Base-by-base conservation (phyloP, 1,139 yeast genomes). In the Geotrichum cucujoidarum region DNA sequence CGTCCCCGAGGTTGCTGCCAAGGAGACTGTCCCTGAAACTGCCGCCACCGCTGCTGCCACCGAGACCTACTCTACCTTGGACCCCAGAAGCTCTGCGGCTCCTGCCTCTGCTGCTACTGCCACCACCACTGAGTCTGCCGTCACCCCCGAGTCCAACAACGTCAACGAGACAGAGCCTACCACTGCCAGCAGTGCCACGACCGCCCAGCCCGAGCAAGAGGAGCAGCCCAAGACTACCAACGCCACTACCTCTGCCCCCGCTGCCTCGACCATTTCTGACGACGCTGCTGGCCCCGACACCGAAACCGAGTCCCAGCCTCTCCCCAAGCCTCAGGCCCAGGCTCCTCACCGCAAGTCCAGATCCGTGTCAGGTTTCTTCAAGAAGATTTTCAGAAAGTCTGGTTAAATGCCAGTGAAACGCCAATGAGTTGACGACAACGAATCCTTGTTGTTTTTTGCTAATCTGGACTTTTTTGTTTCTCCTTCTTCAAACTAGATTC, bases 101-200 rank as follows among this genome's bases (percentile, higher is more conserved):
- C n/a, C n/a, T n/a, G n/a, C 7, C 10, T 16, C 34, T 14, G 45
- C 43, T 38, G 29, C 42, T 24, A 45, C 32, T 16, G 30, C 32
- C 18, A 30, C 37, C 41, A 22, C 43, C 25, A 21, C 41, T 8
- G 35, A 16, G 6, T 29, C 24, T 7, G 17, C 8, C 24, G 2
- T 20, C 33, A 37, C 17, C 2, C 6, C 17, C 8, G 16, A 32
- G 39, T 2, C 36, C 37, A 5, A 44, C 42, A 6, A 27, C 32
- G 6, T 38, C 16, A 10, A 37, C 38, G n/a, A 22, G 33, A 13
- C 36, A 32, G 29, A 35, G 37, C 18, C 21, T 10, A 22, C 30
- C 34, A 5, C 21, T 20, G 17, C 42, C 46, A 27, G 22, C 18
- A 5, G 42, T 31, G 24, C 33, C 10, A 24, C 39, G 10, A 13